Evolutionary conservation across 371 early-diverging fungal genomes (phyloP).

Genomic region (Apophysomyces elegans): DNA sequence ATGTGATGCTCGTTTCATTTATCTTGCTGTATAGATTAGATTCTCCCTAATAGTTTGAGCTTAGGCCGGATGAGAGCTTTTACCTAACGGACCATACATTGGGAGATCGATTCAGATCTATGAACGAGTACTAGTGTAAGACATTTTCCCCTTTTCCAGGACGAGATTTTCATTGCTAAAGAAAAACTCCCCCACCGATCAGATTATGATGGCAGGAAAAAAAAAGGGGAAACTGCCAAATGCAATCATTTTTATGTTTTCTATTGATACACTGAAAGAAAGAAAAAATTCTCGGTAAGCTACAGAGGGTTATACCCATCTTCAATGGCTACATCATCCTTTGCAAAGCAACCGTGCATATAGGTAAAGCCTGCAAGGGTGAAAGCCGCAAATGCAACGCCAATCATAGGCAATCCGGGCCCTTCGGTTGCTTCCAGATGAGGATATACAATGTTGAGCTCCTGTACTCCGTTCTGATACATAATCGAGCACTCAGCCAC

Average conservation of each 20-base stretch:
- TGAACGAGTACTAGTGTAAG: too few relatives aligned
- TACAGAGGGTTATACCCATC: constrained; percentile 44
- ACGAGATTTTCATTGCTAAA: too few relatives aligned
- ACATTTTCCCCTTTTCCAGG: too few relatives aligned
- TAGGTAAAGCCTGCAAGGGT: constrained; percentile 29
- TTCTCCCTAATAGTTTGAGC: neutral
- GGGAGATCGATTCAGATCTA: too few relatives aligned
- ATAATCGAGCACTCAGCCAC: constrained; percentile 36
- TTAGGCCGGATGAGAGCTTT: too few relatives aligned
- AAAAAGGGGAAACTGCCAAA: too few relatives aligned
- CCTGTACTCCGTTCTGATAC: constrained; percentile 38
- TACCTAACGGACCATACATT: too few relatives aligned
- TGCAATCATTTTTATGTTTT: neutral
- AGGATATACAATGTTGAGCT: constrained; percentile 41
- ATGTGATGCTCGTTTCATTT: neutral
- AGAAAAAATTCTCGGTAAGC: neutral
- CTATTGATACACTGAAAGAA: neutral
- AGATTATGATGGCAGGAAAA: too few relatives aligned
- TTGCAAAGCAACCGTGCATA: constrained; percentile 37
- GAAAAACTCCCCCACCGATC: too few relatives aligned
- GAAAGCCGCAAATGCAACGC: constrained; percentile 40
- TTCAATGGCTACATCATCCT: constrained; percentile 21
- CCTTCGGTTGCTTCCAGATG: constrained; percentile 39
- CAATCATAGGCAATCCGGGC: constrained; percentile 40
- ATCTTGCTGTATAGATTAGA: neutral